Conservation (phyloP, 495 filamentous ascomycete species). For the Talaromyces trachyspermus region DNA sequence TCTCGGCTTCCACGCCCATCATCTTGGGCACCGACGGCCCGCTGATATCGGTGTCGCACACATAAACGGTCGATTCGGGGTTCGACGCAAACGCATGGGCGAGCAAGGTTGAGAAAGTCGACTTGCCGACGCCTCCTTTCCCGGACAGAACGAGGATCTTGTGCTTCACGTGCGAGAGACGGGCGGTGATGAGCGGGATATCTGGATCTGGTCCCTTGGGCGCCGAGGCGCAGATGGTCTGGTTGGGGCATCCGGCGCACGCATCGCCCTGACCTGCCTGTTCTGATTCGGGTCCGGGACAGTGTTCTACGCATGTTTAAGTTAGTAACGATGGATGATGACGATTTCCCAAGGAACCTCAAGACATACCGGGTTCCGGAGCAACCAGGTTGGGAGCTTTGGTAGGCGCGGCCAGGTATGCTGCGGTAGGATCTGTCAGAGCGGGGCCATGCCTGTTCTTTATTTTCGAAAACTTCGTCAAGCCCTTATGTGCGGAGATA, state of each 20-base stretch:
- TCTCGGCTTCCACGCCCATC: slow-evolving; percentile 92
- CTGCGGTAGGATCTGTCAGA: slow-evolving; percentile 57
- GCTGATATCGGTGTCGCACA: slow-evolving; percentile 97
- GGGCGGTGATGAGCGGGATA: slow-evolving; percentile 75
- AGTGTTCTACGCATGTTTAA: slow-evolving; percentile 56
- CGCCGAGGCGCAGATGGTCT: slow-evolving; percentile 85
- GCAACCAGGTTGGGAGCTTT: slow-evolving; percentile 75
- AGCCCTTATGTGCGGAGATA: no score
- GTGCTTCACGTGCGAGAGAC: slow-evolving; percentile 73
- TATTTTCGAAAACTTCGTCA: no score
- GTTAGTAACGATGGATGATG: slow-evolving; percentile 6
- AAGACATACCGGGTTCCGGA: slow-evolving; percentile 66
- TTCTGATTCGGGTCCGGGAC: slow-evolving; percentile 86
- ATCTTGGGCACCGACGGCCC: slow-evolving; percentile 94
- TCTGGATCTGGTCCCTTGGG: slow-evolving; percentile 97
- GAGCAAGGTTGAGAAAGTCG: slow-evolving; percentile 80
- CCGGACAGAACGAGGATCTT: slow-evolving; percentile 89
- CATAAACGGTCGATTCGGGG: slow-evolving; percentile 65
- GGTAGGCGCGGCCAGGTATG: slow-evolving; percentile 60
- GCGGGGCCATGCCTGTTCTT: slow-evolving; percentile 55
- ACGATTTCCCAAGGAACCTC: neutral
- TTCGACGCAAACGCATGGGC: slow-evolving; percentile 80
- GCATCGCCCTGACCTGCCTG: slow-evolving; percentile 78
- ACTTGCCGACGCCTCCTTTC: slow-evolving; percentile 96
- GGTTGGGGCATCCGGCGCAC: slow-evolving; percentile 92